Evolutionary conservation across 2,329 filamentous ascomycete genomes (phyloP).

Genomic region (Ophiostoma perfectum): DNA sequence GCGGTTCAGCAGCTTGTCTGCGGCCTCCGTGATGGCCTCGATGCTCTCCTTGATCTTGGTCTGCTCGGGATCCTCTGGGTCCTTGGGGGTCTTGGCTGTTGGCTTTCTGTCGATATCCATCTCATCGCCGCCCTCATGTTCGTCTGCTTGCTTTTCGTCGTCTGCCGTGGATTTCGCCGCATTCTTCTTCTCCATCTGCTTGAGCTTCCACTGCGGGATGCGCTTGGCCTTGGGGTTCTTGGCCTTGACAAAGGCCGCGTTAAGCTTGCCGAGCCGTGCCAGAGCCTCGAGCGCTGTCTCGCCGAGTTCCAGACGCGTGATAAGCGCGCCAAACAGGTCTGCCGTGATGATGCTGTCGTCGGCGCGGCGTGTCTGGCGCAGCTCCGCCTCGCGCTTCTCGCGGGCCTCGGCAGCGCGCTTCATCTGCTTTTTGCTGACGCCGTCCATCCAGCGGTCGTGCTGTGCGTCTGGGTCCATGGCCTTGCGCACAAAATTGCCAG

Average conservation of each 20-base stretch:
- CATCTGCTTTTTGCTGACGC: conserved; percentile 90
- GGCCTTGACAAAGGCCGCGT: neutral
- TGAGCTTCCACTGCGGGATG: conserved; percentile 60
- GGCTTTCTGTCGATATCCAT: conserved; percentile 75
- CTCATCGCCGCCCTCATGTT: conserved; percentile 31
- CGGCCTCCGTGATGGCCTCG: conserved; percentile 78
- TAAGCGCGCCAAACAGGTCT: conserved; percentile 70
- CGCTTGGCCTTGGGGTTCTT: conserved; percentile 52
- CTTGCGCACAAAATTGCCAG: conserved; percentile 87
- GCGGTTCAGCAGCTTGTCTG: conserved; percentile 76
- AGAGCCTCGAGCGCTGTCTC: conserved; percentile 88
- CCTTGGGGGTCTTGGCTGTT: conserved; percentile 45
- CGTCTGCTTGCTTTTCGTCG: neutral
- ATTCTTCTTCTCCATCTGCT: conserved; percentile 50
- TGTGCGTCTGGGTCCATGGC: conserved; percentile 81
- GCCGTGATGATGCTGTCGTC: conserved; percentile 84
- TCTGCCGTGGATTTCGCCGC: neutral
- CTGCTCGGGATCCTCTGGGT: conserved; percentile 63
- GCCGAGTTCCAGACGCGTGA: conserved; percentile 65
- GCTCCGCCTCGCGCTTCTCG: conserved; percentile 74
- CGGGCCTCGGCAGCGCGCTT: conserved; percentile 80
- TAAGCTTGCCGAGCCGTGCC: conserved; percentile 65
- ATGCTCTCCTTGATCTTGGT: conserved; percentile 65
- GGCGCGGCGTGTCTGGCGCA: conserved; percentile 62
- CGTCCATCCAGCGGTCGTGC: conserved; percentile 89